A percentile compares a stretch with the other conserved stretches of the same genome.
These are phyloP conservation scores for Gyrodon lividus DNA, from an alignment of 768 basidiomycete species.

Conservation along the genomic window DNA sequence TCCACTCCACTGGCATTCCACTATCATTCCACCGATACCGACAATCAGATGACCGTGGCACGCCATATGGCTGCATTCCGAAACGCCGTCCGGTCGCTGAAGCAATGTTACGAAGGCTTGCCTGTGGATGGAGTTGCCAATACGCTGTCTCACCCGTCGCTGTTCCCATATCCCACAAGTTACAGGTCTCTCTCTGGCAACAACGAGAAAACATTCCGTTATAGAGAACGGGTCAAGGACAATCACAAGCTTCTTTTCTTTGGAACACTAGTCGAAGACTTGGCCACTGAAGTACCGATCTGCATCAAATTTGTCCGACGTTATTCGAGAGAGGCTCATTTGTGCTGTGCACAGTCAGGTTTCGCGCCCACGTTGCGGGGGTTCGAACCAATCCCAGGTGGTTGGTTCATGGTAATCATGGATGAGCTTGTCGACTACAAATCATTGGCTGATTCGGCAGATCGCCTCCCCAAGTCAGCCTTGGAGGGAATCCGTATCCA, in stretches of 20 bases:
- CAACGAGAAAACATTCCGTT: conserved; percentile 12
- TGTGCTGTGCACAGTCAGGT: conserved; percentile 14
- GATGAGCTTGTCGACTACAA: conserved; percentile 19
- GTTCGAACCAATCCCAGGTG: conserved; percentile 27
- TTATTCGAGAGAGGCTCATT: conserved; percentile 30
- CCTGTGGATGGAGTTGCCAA: too few species aligned
- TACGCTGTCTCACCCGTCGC: too few species aligned
- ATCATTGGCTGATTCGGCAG: too few species aligned
- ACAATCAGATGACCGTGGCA: neutral
- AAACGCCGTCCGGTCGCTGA: conserved; percentile 21
- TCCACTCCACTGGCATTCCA: conserved; percentile 23
- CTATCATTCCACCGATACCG: conserved; percentile 21
- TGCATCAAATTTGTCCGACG: conserved; percentile 30
- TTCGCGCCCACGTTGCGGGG: conserved; percentile 28
- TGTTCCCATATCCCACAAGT: conserved; percentile 7
- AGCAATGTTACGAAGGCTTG: conserved; percentile 20
- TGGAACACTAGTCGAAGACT: conserved; percentile 1
- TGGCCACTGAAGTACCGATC: conserved; percentile 11
- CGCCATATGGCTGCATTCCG: conserved; percentile 28
- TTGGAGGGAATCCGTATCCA: neutral
- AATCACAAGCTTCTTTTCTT: conserved; percentile 11
- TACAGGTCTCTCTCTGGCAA: conserved; percentile 11
- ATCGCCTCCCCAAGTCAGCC: neutral
- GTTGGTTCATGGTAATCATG: conserved; percentile 37
- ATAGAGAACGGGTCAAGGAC: conserved; percentile 5